Conservation (phyloP, 208 protist species). For the Crithidia bombi region DNA sequence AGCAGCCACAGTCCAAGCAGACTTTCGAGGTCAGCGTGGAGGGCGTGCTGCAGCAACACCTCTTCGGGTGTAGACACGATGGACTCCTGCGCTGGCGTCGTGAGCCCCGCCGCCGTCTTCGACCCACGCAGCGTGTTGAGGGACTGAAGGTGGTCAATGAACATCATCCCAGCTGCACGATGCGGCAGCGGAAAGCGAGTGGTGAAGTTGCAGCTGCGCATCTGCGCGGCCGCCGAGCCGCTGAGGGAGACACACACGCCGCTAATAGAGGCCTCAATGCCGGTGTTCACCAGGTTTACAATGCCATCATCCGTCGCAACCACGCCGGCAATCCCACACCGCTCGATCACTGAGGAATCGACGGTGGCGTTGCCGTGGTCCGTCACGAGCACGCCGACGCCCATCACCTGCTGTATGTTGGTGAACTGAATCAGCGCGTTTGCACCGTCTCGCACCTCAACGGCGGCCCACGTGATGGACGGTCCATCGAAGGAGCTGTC, state of each 20-base stretch:
- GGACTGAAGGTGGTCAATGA: constrained; percentile 10
- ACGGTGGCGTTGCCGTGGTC: constrained; percentile 17
- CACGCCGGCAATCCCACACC: constrained; percentile 40
- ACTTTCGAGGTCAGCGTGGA: constrained; percentile 22
- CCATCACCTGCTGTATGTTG: constrained; percentile 37
- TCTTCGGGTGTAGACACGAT: neutral
- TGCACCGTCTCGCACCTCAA: constrained; percentile 31
- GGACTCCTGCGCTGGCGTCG: constrained; percentile 6
- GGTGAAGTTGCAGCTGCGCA: constrained; percentile 29
- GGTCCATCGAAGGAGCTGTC: constrained; percentile 42
- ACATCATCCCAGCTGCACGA: constrained; percentile 11
- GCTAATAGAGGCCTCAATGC: constrained; percentile 32
- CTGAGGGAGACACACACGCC: constrained; percentile 41
- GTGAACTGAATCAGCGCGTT: constrained; percentile 10
- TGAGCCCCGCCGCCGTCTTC: neutral
- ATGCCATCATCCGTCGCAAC: constrained; percentile 26
- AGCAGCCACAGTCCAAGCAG: constrained; percentile 29
- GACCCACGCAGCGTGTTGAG: neutral
- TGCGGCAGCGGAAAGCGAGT: constrained; percentile 25
- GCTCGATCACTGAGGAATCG: constrained; percentile 29
- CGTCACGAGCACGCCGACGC: constrained; percentile 38
- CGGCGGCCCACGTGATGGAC: constrained; percentile 37
- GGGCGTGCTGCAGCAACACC: constrained; percentile 10
- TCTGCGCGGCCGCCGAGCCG: constrained; percentile 9
- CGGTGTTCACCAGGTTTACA: constrained; percentile 35